Percentiles rank a stretch among this genome's conserved stretches.
These are phyloP conservation scores for Geotrichum ghanense DNA, from an alignment of 805 yeast species.

Conservation along the genomic window DNA sequence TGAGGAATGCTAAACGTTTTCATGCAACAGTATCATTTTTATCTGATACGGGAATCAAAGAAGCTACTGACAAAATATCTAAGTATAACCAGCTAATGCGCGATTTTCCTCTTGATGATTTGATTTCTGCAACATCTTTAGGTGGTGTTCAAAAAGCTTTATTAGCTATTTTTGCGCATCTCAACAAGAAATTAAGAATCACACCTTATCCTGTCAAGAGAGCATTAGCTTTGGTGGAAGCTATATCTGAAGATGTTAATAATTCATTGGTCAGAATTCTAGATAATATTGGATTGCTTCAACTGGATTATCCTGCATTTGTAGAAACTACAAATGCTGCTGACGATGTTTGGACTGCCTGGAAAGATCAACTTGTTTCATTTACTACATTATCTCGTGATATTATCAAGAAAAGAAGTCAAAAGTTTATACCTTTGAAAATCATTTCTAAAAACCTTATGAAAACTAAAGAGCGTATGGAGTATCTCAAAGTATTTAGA, in stretches of 20 bases:
- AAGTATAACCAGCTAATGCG: slow-evolving; percentile 52
- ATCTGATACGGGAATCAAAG: slow-evolving; percentile 59
- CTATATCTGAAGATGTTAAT: slow-evolving; percentile 47
- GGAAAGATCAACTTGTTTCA: slow-evolving; percentile 55
- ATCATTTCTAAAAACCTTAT: slow-evolving; percentile 36
- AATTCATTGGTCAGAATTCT: slow-evolving; percentile 32
- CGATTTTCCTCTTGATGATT: slow-evolving; percentile 57
- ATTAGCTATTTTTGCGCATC: slow-evolving; percentile 41
- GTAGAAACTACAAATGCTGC: slow-evolving; percentile 22
- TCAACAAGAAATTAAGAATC: slow-evolving; percentile 46
- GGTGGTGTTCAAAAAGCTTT: slow-evolving; percentile 36
- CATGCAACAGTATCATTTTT: slow-evolving; percentile 66
- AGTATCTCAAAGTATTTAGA: slow-evolving; percentile 36
- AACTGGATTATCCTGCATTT: slow-evolving; percentile 32
- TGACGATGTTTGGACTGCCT: slow-evolving; percentile 29
- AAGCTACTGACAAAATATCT: slow-evolving; percentile 38
- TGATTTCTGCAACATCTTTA: slow-evolving; percentile 38
- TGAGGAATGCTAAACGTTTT: slow-evolving; percentile 63
- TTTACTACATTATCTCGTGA: slow-evolving; percentile 63
- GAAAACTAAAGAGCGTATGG: slow-evolving; percentile 33
- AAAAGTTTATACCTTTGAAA: slow-evolving; percentile 54
- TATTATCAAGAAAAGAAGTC: slow-evolving; percentile 58
- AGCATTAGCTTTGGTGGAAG: slow-evolving; percentile 54
- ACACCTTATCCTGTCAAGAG: slow-evolving; percentile 53
- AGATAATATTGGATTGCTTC: slow-evolving; percentile 32